phyloP scores from a whole-genome alignment of 2,329 filamentous ascomycete species.

The Stachybotrys chlorohalonatus region DNA sequence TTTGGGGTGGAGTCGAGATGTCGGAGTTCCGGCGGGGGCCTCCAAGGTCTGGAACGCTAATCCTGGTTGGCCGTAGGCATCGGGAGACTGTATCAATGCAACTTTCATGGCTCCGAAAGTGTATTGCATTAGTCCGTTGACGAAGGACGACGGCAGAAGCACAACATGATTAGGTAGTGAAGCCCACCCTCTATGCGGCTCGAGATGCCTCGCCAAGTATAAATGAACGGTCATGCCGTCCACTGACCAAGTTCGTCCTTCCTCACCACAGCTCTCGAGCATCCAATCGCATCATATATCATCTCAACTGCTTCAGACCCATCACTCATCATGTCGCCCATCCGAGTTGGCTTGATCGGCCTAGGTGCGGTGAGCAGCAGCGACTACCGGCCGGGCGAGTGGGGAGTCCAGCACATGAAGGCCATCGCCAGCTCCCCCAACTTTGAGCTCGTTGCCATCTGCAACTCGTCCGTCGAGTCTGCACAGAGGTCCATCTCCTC shows the following conservation, averaged over 20 bases:
- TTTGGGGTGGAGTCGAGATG: not conserved
- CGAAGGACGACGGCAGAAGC: too few relatives aligned
- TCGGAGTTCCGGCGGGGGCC: not conserved
- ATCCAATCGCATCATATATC: not conserved
- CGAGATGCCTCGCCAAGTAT: not conserved
- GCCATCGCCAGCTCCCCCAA: slow-evolving; percentile 24
- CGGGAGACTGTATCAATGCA: too few relatives aligned
- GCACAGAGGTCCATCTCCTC: slow-evolving; percentile 28
- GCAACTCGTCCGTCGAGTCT: slow-evolving; percentile 34
- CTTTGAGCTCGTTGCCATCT: slow-evolving; percentile 35
- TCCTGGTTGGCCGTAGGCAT: too few relatives aligned
- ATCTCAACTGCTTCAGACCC: not conserved
- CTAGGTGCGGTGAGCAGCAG: slow-evolving; percentile 36
- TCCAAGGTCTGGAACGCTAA: not conserved
- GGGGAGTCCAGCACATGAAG: slow-evolving; percentile 42
- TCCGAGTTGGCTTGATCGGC: slow-evolving; percentile 44
- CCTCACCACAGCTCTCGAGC: not conserved
- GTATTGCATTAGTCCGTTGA: too few relatives aligned
- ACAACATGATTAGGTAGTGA: too few relatives aligned
- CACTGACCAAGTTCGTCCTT: not conserved
- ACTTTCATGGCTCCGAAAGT: too few relatives aligned
- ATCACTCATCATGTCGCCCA: slow-evolving; percentile 26
- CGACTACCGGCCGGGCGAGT: slow-evolving; percentile 20
- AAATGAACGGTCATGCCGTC: not conserved
- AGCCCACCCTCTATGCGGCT: too few relatives aligned